These are phyloP conservation scores for Entomortierella chlamydospora DNA, from an alignment of 192 early-diverging fungal genomes.

Conservation along the genomic window DNA sequence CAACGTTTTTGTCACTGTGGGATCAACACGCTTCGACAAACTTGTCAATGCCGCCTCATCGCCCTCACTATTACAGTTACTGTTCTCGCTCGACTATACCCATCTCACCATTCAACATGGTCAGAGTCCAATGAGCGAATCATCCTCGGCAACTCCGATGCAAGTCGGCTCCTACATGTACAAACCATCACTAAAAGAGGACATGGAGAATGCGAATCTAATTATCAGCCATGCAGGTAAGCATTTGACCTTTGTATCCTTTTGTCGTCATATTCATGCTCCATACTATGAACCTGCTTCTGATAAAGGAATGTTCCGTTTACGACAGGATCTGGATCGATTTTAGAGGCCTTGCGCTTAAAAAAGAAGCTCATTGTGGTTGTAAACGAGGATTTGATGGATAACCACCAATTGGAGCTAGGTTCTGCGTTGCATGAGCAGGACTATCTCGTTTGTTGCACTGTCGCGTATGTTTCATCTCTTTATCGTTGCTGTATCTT, in stretches of 20 bases:
- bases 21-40: slow-evolving; percentile 90
- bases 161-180: slow-evolving; percentile 68
- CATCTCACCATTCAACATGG: slow-evolving; percentile 81
- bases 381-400: slow-evolving; percentile 81
- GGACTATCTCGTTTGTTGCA: slow-evolving; percentile 64
- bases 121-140: slow-evolving; percentile 10
- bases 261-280: too few relatives aligned
- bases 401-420: slow-evolving; percentile 91
- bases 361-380: slow-evolving; percentile 78
- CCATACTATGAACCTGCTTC: too few relatives aligned
- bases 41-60: slow-evolving; percentile 67
- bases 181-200: slow-evolving; percentile 61
- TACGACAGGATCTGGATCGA: slow-evolving; percentile 83
- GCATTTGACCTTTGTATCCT: not conserved
- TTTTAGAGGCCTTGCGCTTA: slow-evolving; percentile 80
- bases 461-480: slow-evolving; percentile 42
- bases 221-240: slow-evolving; percentile 87
- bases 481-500: too few relatives aligned
- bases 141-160: slow-evolving; percentile 5
- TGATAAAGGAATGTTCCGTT: too few relatives aligned
- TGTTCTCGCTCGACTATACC: slow-evolving; percentile 63
- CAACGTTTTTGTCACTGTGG: slow-evolving; percentile 85
- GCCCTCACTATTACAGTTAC: slow-evolving; percentile 57
- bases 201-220: slow-evolving; percentile 74
- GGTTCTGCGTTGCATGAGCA: slow-evolving; percentile 71